These are phyloP conservation scores for Lichtheimia ornata DNA, from an alignment of 371 early-diverging fungal species.

Conservation along the genomic window DNA sequence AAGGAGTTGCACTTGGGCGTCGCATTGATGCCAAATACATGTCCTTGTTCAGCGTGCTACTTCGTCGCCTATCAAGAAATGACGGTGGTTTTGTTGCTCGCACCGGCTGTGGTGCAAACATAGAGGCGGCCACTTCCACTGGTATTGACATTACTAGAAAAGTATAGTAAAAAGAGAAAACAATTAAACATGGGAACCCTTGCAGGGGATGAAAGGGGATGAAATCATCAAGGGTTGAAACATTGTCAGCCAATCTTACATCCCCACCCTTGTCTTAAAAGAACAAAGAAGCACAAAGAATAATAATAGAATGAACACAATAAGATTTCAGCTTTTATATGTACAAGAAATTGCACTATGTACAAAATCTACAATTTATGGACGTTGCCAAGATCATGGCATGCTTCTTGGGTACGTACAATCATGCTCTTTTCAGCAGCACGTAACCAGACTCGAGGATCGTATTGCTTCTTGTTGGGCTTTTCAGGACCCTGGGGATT, in stretches of 20 bases:
- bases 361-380: slow-evolving; percentile 56
- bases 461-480: slow-evolving; percentile 95
- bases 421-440: slow-evolving; percentile 84
- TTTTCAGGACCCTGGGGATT: slow-evolving; percentile 87
- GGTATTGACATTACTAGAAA: slow-evolving; percentile 17
- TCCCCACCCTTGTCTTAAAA: too few relatives aligned
- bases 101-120: slow-evolving; percentile 20
- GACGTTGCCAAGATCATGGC: slow-evolving; percentile 78
- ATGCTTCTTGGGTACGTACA: slow-evolving; percentile 78
- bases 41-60: slow-evolving; percentile 10
- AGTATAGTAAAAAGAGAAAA: too few relatives aligned
- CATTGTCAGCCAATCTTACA: too few relatives aligned
- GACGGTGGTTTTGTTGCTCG: background rate
- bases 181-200: too few relatives aligned
- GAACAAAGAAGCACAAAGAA: too few relatives aligned
- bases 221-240: too few relatives aligned
- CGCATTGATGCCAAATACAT: slow-evolving; percentile 6
- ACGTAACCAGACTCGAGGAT: slow-evolving; percentile 88
- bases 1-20: slow-evolving; percentile 10
- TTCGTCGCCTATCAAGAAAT: background rate
- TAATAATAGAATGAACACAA: too few relatives aligned
- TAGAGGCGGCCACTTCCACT: slow-evolving; percentile 18
- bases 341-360: too few relatives aligned
- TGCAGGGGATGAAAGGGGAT: too few relatives aligned
- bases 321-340: too few relatives aligned